phyloP scores from a whole-genome alignment of 139 green algal genomes.

The Tetraselmis striata region DNA sequence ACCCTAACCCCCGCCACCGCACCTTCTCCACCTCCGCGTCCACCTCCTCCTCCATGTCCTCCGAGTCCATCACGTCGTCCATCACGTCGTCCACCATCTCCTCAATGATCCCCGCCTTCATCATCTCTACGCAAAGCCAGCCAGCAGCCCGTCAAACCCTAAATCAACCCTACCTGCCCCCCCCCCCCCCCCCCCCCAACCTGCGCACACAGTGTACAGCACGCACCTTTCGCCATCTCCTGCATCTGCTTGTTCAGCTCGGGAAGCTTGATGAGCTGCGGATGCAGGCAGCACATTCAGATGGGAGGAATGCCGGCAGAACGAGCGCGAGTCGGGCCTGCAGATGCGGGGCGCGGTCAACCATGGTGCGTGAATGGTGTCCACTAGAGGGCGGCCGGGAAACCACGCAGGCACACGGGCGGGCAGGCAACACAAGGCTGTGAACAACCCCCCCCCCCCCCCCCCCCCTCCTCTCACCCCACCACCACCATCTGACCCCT shows the following conservation, averaged over 20 bases:
- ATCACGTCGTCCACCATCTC: slow-evolving; percentile 38
- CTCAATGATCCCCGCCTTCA: slow-evolving; percentile 33
- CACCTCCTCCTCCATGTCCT: slow-evolving; percentile 42
- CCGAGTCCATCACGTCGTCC: slow-evolving; percentile 34
- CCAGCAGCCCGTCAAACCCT: neutral
- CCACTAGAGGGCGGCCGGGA: no score
- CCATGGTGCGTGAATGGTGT: no score
- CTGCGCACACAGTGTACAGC: neutral
- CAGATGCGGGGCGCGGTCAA: no score
- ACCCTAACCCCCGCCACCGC: neutral
- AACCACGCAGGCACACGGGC: no score
- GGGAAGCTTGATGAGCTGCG: slow-evolving; percentile 23
- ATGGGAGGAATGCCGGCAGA: neutral
- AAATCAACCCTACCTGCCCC: no score
- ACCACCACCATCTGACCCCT: no score
- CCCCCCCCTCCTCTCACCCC: no score
- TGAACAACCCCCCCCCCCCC: no score
- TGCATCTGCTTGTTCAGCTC: slow-evolving; percentile 28
- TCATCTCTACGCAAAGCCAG: neutral
- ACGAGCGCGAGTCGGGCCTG: no score
- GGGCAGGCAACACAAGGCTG: no score
- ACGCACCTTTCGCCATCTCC: slow-evolving; percentile 29
- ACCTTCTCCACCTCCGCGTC: slow-evolving; percentile 29
- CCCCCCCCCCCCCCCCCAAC: no score
- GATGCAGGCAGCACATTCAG: neutral